Evolutionary conservation across 177 flowering plant species (phyloP).

Genomic region (Vitis hybrid): DNA sequence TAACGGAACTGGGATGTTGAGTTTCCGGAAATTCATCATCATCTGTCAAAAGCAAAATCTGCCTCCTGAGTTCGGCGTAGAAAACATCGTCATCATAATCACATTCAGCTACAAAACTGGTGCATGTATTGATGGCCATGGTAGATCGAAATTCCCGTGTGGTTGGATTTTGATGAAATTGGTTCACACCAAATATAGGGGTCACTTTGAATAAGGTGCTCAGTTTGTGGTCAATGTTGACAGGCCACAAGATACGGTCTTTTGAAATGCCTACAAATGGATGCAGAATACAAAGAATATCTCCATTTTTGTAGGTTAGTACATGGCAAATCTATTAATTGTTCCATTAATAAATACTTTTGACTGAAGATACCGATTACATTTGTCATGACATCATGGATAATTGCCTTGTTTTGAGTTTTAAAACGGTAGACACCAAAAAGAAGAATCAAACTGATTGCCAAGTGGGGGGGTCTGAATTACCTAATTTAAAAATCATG

Average conservation of each 20-base stretch:
- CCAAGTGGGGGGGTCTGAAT: not conserved
- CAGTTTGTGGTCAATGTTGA: conserved; percentile 23
- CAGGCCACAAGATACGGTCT: conserved; percentile 1
- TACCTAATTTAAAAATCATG: no score
- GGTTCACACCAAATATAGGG: no score
- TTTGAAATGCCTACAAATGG: conserved; percentile 25
- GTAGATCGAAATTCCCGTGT: no score
- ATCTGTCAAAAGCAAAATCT: conserved; percentile 4
- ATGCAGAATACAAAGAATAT: conserved; percentile 19
- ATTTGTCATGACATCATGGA: conserved; percentile 3
- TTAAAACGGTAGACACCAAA: not conserved
- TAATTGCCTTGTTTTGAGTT: not conserved
- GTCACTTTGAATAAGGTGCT: not conserved
- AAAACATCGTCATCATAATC: not conserved
- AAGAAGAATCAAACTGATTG: not conserved
- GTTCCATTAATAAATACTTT: not conserved
- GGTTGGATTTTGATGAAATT: no score
- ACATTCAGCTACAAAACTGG: no score
- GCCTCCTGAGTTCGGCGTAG: conserved; percentile 1
- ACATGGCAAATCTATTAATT: conserved; percentile 9
- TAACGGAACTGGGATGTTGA: not conserved
- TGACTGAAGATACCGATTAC: not conserved
- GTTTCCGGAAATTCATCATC: conserved; percentile 3
- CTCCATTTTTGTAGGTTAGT: conserved; percentile 20
- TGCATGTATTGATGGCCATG: no score